phyloP scores from a whole-genome alignment of 192 early-diverging fungal genomes.

The Podila epicladia region DNA sequence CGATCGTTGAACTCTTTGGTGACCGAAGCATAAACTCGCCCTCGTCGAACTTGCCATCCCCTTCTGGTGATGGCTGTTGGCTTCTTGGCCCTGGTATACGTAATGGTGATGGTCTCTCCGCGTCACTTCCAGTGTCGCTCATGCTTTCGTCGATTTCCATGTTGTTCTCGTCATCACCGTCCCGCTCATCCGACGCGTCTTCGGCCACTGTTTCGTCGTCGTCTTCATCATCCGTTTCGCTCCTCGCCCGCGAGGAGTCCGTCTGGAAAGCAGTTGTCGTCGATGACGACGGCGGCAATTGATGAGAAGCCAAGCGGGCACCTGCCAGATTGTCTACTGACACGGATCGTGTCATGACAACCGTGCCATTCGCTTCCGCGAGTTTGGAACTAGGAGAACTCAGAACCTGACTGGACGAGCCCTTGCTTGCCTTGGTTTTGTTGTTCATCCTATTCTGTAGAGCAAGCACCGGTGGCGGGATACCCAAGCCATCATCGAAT shows the following conservation, averaged over 20 bases:
- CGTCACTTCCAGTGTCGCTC: constrained; percentile 40
- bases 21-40: constrained; percentile 25
- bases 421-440: too few species aligned
- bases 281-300: too few species aligned
- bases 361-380: background rate
- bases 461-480: background rate
- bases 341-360: background rate
- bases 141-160: constrained; percentile 32
- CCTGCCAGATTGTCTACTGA: background rate
- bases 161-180: constrained; percentile 9
- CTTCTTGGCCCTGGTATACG: background rate
- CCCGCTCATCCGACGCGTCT: background rate
- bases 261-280: background rate
- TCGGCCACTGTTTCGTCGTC: constrained; percentile 15
- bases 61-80: background rate
- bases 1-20: background rate
- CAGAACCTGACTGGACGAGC: background rate
- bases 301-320: too few species aligned
- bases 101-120: constrained; percentile 11
- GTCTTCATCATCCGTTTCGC: background rate
- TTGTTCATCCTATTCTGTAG: background rate
- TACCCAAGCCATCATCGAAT: constrained; percentile 11
- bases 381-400: too few species aligned
- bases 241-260: background rate
- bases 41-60: constrained; percentile 16